Evolutionary conservation across 306 rosid species (phyloP).

Genomic region (Alnus rubra): DNA sequence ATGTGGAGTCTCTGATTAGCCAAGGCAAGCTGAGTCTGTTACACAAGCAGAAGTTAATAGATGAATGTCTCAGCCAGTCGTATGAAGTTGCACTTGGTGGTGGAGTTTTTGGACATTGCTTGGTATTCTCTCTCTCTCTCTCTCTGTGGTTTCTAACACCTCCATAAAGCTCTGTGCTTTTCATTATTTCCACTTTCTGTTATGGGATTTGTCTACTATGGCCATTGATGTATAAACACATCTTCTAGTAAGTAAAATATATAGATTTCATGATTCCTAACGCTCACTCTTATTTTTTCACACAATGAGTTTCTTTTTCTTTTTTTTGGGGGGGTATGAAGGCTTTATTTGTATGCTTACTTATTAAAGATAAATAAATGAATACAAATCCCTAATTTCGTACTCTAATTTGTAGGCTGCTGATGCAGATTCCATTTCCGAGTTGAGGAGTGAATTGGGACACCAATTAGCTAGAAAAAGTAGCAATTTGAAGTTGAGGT

Average conservation of each 20-base stretch:
- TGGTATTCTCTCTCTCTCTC: constrained; percentile 44
- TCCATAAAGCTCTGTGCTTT: background rate
- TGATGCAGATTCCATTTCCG: constrained; percentile 60
- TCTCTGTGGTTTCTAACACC: background rate
- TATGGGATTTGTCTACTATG: too few relatives aligned
- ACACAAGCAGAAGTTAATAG: constrained; percentile 64
- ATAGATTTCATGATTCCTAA: too few relatives aligned
- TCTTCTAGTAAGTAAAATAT: too few relatives aligned
- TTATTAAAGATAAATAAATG: background rate
- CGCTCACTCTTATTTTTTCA: background rate
- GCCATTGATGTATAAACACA: too few relatives aligned
- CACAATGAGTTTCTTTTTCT: background rate
- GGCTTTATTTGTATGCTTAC: background rate
- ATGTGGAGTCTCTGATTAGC: constrained; percentile 55
- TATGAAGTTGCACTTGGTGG: constrained; percentile 65
- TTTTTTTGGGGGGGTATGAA: background rate
- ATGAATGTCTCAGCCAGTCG: constrained; percentile 53
- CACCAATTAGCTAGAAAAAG: constrained; percentile 80
- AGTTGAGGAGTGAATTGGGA: constrained; percentile 85
- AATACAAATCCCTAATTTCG: constrained; percentile 10
- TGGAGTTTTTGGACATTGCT: constrained; percentile 69
- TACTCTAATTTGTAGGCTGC: constrained; percentile 60
- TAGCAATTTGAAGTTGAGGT: constrained; percentile 67
- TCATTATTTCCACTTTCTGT: background rate
- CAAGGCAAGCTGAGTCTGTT: constrained; percentile 65